Evolutionary conservation across 768 basidiomycete genomes (phyloP), one percentile per base, ranked within the genome.

Genomic region (Sporobolomyces pararoseus): DNA sequence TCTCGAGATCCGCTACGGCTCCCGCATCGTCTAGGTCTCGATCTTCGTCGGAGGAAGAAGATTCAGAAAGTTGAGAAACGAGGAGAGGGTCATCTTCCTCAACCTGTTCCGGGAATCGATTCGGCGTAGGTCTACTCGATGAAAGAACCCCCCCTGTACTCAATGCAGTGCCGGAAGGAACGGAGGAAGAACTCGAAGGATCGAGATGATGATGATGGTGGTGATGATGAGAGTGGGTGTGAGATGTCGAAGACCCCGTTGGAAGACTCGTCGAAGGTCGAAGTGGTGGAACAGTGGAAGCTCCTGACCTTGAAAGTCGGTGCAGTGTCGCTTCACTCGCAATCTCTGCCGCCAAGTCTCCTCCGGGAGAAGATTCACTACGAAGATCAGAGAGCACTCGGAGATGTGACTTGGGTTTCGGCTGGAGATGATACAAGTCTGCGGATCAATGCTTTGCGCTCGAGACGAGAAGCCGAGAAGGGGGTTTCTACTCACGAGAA

Each of bases 381-480:
- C 42, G 32, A 5, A 76, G 54, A 23, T 73, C 69, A 9, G 73
- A 50, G 21, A 71, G 63, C 6, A 74, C 59, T 51, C 76, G 69
- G 1, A 75, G 70, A 47, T 76, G 74, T 7, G 75, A 75, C 39
- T 76, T 76, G 10, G 72, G 35, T 44, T 76, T 76, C 0, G 76
- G 76, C 76, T 76, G 62, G 29, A 42, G 31, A 29, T 5, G 31
- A 42, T 17, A 42, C 34, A 13, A 27, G 42, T 12, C n/a, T n/a
- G n/a, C n/a, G n/a, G n/a, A n/a, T n/a, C n/a, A n/a, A n/a, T n/a
- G 31, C 55, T 12, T n/a, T 9, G 23, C 23, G 27, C 32, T n/a
- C 2, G 17, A 25, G 23, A 35, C 16, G 23, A 21, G 32, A 25
- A 13, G 1, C 6, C 7, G 51, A 50, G 31, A 6, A 27, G 3